Base-by-base conservation (phyloP, 306 rosid species). In the Dalbergia cochinchinensis region DNA sequence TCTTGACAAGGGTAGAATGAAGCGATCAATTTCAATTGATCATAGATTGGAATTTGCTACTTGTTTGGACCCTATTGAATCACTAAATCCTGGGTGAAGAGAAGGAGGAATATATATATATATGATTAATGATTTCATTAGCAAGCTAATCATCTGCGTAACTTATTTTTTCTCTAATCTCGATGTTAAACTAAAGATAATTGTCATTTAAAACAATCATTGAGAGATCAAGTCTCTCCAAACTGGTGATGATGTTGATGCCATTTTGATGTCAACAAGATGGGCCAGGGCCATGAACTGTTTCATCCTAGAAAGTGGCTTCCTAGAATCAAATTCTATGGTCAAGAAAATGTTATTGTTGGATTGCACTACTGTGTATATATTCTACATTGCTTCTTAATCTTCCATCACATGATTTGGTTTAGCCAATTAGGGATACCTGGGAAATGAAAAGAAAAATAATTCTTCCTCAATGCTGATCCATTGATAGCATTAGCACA, bases 341-440 rank as follows among this genome's bases (percentile, higher is more conserved):
- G 63, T 77, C 50, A 39, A 63, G 22, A 70, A 33, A 60, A 69
- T n/a, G 47, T 69, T 3, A 45, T 69, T 20, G 62, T 44, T 61
- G 73, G 60, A 54, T 65, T 53, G 69, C 53, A 76, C 57, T 65
- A 64, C 45, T 64, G 48, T 48, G 37, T 57, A 65, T 44, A 65
- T 44, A 31, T 48, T 39, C 11, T 33, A 11, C 70, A 42, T 77
- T 66, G 50, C 44, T 14, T 66, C 65, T 62, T 77, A 53, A 42
- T 68, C 22, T 78, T 62, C 57, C 0, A 8, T 85, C 85, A 81
- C 83, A 39, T 85, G 85, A 58, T 59, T n/a, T 66, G 34, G 83
- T 65, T 82, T 76, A 66, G 70, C 53, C 42, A 55, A 59, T 74
- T 50, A 71, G 60, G 45, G 51, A 71, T 11, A 67, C n/a, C 18